These are phyloP conservation scores for Linnemannia exigua DNA, from an alignment of 192 early-diverging fungal genomes.

Conservation along the genomic window DNA sequence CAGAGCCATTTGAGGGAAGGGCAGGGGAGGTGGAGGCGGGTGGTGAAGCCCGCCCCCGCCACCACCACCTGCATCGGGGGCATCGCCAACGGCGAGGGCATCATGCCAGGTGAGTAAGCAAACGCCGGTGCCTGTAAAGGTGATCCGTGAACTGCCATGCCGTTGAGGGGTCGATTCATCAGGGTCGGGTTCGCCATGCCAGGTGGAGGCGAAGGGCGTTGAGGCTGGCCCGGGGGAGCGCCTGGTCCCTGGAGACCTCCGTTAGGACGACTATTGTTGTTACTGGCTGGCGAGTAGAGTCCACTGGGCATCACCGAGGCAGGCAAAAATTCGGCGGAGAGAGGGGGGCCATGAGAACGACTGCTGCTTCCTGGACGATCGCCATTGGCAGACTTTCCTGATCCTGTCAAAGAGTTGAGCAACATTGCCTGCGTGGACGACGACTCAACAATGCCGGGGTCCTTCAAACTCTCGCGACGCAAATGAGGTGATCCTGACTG, in stretches of 20 bases:
- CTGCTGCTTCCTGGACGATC: constrained; percentile 2
- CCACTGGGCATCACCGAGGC: constrained; percentile 53
- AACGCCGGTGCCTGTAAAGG: constrained; percentile 38
- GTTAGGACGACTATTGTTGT: constrained; percentile 13
- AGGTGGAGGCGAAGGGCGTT: constrained; percentile 14
- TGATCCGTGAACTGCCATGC: constrained; percentile 23
- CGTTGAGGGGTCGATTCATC: constrained; percentile 32
- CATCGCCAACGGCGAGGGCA: constrained; percentile 42
- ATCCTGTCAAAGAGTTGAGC: constrained; percentile 30
- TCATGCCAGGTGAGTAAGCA: constrained; percentile 52
- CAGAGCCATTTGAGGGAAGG: constrained; percentile 10
- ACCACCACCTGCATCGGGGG: constrained; percentile 31
- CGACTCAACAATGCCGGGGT: not conserved
- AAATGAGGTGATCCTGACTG: constrained; percentile 1
- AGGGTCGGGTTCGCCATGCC: constrained; percentile 14
- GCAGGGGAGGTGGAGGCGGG: constrained; percentile 34
- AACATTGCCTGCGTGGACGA: constrained; percentile 18
- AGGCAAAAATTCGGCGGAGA: constrained; percentile 50
- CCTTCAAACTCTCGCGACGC: not conserved
- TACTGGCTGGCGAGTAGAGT: constrained; percentile 24
- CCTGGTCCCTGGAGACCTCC: not conserved
- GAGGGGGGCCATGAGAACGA: constrained; percentile 26
- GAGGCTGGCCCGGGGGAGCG: constrained; percentile 1
- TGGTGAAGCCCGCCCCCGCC: not conserved
- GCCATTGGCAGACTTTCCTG: not conserved